phyloP scores from a whole-genome alignment of 371 early-diverging fungal genomes.

The Actinomortierella wolfii region DNA sequence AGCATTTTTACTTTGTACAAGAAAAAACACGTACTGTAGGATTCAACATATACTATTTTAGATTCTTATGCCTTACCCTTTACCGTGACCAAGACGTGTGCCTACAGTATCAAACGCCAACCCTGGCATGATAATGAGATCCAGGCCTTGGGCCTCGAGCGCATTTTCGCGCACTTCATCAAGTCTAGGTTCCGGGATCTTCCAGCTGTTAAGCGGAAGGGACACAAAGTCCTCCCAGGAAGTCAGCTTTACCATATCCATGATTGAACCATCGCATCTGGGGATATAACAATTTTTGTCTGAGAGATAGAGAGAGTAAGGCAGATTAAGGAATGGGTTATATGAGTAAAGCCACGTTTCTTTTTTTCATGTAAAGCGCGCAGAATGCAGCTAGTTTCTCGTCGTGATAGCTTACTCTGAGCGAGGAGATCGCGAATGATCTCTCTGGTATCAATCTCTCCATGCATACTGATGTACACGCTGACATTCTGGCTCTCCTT shows the following conservation, averaged over 20 bases:
- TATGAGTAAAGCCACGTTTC: neutral
- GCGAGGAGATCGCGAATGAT: slow-evolving; percentile 58
- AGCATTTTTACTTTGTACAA: neutral
- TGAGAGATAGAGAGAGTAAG: slow-evolving; percentile 14
- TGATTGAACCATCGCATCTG: slow-evolving; percentile 59
- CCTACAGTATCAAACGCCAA: slow-evolving; percentile 67
- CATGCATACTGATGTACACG: slow-evolving; percentile 70
- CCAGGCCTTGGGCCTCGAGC: slow-evolving; percentile 50
- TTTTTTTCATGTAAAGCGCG: neutral
- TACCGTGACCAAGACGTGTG: slow-evolving; percentile 74
- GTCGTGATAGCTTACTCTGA: slow-evolving; percentile 28
- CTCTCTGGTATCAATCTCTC: slow-evolving; percentile 62
- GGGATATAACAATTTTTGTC: slow-evolving; percentile 72
- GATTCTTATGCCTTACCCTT: slow-evolving; percentile 55
- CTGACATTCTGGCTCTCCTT: slow-evolving; percentile 56
- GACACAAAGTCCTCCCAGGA: slow-evolving; percentile 63
- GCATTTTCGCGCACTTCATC: slow-evolving; percentile 62
- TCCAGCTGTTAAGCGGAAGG: slow-evolving; percentile 69
- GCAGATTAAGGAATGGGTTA: neutral
- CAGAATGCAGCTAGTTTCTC: neutral
- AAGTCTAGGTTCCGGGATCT: slow-evolving; percentile 67
- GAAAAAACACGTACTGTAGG: neutral
- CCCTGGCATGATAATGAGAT: slow-evolving; percentile 72
- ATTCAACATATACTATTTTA: neutral
- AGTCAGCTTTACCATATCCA: slow-evolving; percentile 74